Percentiles rank a stretch among this genome's conserved stretches.
Evolutionary conservation across 352 stramenopile genomes (phyloP).

Genomic region (Globisporangium solare): DNA sequence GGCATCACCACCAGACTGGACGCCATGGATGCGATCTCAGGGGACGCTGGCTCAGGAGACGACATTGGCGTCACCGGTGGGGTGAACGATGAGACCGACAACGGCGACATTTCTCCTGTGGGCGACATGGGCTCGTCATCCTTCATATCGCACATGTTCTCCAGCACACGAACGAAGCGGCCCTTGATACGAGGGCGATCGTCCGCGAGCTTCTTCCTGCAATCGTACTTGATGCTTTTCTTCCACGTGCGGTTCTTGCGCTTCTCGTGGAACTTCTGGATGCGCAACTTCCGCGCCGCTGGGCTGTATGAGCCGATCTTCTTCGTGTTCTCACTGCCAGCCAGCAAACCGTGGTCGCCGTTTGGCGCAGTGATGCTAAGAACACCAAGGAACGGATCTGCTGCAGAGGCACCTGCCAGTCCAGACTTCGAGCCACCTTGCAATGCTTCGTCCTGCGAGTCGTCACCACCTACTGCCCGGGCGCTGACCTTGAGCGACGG

Average conservation of each 20-base stretch:
- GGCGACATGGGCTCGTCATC: constrained; percentile 30
- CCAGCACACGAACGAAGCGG: constrained; percentile 87
- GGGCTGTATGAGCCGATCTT: constrained; percentile 95
- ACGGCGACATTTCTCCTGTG: constrained; percentile 14
- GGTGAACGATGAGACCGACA: constrained; percentile 18
- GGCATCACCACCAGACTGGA: constrained; percentile 1
- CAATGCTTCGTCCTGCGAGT: constrained; percentile 31
- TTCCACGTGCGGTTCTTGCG: constrained; percentile 96
- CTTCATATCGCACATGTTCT: constrained; percentile 47
- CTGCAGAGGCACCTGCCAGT: constrained; percentile 24
- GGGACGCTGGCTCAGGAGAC: constrained; percentile 4
- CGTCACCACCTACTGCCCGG: constrained; percentile 24
- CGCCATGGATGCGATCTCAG: not conserved
- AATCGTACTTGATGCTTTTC: constrained; percentile 99
- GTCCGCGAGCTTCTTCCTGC: constrained; percentile 96
- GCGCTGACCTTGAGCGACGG: constrained; percentile 27
- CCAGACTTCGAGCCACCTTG: constrained; percentile 14
- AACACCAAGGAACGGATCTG: constrained; percentile 36
- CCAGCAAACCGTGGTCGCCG: constrained; percentile 8
- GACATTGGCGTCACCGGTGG: constrained; percentile 14
- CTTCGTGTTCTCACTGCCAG: constrained; percentile 22
- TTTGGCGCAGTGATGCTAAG: constrained; percentile 34
- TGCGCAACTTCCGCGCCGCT: constrained; percentile 88
- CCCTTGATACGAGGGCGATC: constrained; percentile 92
- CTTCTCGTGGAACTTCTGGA: constrained; percentile 97